Evolutionary conservation across 805 yeast genomes (phyloP), one percentile per base, ranked within the genome.

Genomic region (Metschnikowia rubicola): DNA sequence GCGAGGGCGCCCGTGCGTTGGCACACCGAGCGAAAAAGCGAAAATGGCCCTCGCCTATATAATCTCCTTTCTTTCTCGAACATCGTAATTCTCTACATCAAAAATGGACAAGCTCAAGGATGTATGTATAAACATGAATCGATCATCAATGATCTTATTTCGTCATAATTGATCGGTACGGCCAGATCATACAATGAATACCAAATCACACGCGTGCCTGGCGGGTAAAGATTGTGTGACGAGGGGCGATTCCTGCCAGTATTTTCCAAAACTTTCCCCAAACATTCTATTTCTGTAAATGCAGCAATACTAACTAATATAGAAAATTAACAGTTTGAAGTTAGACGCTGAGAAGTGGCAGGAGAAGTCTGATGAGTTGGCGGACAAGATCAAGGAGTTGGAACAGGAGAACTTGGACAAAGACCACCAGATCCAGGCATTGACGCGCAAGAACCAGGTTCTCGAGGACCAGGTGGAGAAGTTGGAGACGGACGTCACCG

Each of bases 261-360:
- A 31, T 12, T 31, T n/a, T 5, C 34, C 34, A 31, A n/a, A 11
- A n/a, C n/a, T 1, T 31, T 12, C 12, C 13, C 13, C 13, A 11
- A 31, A 9, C 9, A 31, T 31, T 31, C 13, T 5, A 6, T 11
- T n/a, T n/a, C 34, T 31, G 34, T 6, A 31, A 31, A 6, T 3
- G 17, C 6, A 12, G 5, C 1, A n/a, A 15, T 13, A 35, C 30
- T 11, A 39, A 54, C 57, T 54, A 52, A 50, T 54, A 11, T 55
- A 88, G 95, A 90, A 89, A 81, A 77, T 90, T 75, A 84, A 76
- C 78, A 83, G 83, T 72, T 83, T 94, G 70, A 91, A 92, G 74
- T 77, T 88, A 62, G 98, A 94, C 67, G 92, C 96, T 58, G 99
- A 94, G 76, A 77, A 85, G 61, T 95, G 99, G 89, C 97, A 92